phyloP scores from a whole-genome alignment of 768 basidiomycete species.

The Suillus sp. region DNA sequence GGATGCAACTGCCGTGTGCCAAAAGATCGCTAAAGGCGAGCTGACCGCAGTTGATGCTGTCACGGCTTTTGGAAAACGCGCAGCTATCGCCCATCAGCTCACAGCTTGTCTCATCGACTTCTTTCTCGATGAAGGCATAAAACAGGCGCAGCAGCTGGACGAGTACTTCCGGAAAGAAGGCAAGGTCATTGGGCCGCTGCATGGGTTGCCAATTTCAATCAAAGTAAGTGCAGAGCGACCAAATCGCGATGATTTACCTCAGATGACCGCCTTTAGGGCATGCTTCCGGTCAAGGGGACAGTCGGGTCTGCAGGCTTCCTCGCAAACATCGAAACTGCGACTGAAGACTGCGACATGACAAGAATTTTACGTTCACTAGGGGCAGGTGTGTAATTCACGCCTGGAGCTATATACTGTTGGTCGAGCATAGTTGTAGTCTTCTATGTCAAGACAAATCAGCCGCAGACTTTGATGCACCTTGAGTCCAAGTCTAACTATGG shows the following conservation, averaged over 20 bases:
- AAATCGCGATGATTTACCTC: background rate
- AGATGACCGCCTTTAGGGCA: conserved; percentile 32
- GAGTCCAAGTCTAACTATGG: conserved; percentile 37
- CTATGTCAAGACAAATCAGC: conserved; percentile 47
- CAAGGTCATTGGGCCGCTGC: conserved; percentile 44
- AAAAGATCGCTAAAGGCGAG: conserved; percentile 30
- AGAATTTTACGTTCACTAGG: conserved; percentile 44
- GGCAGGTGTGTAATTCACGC: conserved; percentile 34
- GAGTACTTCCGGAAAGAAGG: conserved; percentile 40
- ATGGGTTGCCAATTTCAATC: conserved; percentile 43
- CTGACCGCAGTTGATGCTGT: conserved; percentile 43
- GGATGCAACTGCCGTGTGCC: conserved; percentile 38
- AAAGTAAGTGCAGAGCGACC: conserved; percentile 32
- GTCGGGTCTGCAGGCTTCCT: conserved; percentile 40
- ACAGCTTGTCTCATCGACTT: conserved; percentile 43
- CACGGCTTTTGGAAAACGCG: conserved; percentile 50
- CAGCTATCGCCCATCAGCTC: conserved; percentile 54
- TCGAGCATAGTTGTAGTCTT: conserved; percentile 33
- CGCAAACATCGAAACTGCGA: conserved; percentile 24
- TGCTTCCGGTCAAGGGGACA: conserved; percentile 43
- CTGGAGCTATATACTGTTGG: conserved; percentile 5
- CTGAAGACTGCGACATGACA: conserved; percentile 32
- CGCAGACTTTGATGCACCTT: conserved; percentile 45
- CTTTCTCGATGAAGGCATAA: conserved; percentile 46
- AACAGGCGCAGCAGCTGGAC: conserved; percentile 44